phyloP scores from a whole-genome alignment of 305 asterid species.

The Withania somnifera region DNA sequence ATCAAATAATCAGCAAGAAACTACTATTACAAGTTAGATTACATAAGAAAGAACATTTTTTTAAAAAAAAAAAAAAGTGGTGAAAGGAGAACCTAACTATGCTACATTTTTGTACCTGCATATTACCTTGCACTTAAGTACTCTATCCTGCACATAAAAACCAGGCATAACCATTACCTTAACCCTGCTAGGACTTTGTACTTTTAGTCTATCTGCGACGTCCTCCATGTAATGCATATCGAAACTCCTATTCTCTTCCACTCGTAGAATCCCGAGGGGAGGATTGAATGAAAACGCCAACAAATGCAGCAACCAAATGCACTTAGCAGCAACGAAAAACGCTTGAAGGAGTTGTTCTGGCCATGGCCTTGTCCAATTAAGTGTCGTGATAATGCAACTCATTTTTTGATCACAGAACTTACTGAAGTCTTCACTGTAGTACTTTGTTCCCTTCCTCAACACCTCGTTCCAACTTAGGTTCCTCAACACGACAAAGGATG shows the following conservation, averaged over 20 bases:
- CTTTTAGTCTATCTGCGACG: slow-evolving; percentile 40
- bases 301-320: slow-evolving; percentile 88
- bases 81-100: too few species aligned
- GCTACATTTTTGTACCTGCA: slow-evolving; percentile 54
- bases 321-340: slow-evolving; percentile 72
- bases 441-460: slow-evolving; percentile 72
- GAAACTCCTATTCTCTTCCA: slow-evolving; percentile 52
- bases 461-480: slow-evolving; percentile 87
- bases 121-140: slow-evolving; percentile 68
- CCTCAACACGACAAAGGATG: slow-evolving; percentile 54
- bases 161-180: slow-evolving; percentile 97
- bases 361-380: slow-evolving; percentile 86
- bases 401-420: slow-evolving; percentile 84
- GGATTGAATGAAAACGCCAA: slow-evolving; percentile 68
- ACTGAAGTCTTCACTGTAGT: slow-evolving; percentile 83
- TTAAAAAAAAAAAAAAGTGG: too few species aligned
- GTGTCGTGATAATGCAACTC: slow-evolving; percentile 45
- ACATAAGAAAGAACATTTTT: neutral
- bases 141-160: slow-evolving; percentile 71
- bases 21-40: neutral
- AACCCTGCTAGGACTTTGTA: slow-evolving; percentile 44
- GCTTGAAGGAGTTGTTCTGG: slow-evolving; percentile 86
- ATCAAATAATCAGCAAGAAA: neutral
- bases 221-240: slow-evolving; percentile 75
- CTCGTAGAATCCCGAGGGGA: slow-evolving; percentile 46